Evolutionary conservation across 768 basidiomycete species (phyloP), one percentile per base, ranked within the genome.

Genomic region (Boletus subparvulus): DNA sequence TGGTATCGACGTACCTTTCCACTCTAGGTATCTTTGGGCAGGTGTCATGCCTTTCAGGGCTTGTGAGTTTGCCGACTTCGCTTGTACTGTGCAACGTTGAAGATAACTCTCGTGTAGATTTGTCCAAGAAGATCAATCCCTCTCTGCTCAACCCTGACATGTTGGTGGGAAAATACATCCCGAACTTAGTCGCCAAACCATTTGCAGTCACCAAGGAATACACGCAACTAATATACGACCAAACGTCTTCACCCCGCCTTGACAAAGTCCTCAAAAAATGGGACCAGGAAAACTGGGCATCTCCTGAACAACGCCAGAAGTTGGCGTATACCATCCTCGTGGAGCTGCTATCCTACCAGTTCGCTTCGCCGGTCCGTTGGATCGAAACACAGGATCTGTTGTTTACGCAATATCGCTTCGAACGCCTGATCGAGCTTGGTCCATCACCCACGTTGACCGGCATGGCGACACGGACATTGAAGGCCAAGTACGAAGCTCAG

Each of bases 1-100:
- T 39, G 96, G 96, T 59, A 98, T 99, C 65, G 97, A 98, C 65
- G 97, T 99, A 2, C 97, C 97, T 5, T 99, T 99, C 91, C 97
- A 99, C 73, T 98, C 97, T 4, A 90, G 95, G 57, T 99, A 98
- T 75, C 83, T 99, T 39, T 99, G 97, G 97, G 95, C 95, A 16
- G 94, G 94, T 69, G 94, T 97, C 30, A 82, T 96, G 86, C 92
- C 95, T 11, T 96, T 97, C 91, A 86, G 94, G 63, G 92, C 93
- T 54, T 97, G 91, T 94, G 69, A 75, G 90, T 82, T 24, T 49
- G n/a, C 35, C 10, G 6, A 32, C 14, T 36, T 39, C 46, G 45
- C 46, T 52, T 37, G 51, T 44, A 50, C 17, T 44, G 45, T 50
- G 13, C 24, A 26, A 17, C 5, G 28, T 44, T 57, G 32, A 62